Base-by-base conservation (phyloP, 805 yeast species). In the Jamesozyma rosinii region DNA sequence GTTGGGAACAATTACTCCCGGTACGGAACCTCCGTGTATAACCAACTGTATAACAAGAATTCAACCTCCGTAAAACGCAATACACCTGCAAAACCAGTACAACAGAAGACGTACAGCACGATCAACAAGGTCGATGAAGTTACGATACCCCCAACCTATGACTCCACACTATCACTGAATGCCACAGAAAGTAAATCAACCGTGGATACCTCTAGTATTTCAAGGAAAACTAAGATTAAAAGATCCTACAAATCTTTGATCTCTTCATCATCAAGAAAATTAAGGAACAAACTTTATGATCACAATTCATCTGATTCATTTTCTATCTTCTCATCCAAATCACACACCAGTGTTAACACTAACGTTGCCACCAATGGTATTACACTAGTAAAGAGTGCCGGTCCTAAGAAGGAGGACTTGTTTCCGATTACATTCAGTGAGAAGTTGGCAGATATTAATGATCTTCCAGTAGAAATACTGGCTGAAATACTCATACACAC, bases 1-100 rank as follows among this genome's bases (percentile, higher is more conserved):
- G 65, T 65, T 39, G 61, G 63, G 47, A 50, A 57, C 29, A 59
- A 65, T 50, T 67, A 67, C 47, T 58, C 62, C 17, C 58, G 63
- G 21, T 67, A 67, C 44, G 71, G 71, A 5, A 62, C 63, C 5
- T 66, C 70, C 1, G 62, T 66, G 3, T 55, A 54, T 38, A 50
- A 55, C 29, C 49, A 49, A 29, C 43, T 56, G 29, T 60, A 58
- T 33, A 47, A 41, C 10, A 42, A 37, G 15, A 30, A 30, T 10
- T 14, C 13, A 30, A 5, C 5, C 3, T n/a, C n/a, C n/a, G n/a
- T n/a, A n/a, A n/a, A n/a, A n/a, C n/a, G n/a, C n/a, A n/a, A n/a
- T n/a, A n/a, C n/a, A n/a, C n/a, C n/a, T n/a, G n/a, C n/a, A n/a
- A 24, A 26, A 34, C 20, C 15, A 15, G 38, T 8, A n/a, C n/a